Evolutionary conservation across 2,329 filamentous ascomycete genomes (phyloP).

Genomic region (Alternaria atra): DNA sequence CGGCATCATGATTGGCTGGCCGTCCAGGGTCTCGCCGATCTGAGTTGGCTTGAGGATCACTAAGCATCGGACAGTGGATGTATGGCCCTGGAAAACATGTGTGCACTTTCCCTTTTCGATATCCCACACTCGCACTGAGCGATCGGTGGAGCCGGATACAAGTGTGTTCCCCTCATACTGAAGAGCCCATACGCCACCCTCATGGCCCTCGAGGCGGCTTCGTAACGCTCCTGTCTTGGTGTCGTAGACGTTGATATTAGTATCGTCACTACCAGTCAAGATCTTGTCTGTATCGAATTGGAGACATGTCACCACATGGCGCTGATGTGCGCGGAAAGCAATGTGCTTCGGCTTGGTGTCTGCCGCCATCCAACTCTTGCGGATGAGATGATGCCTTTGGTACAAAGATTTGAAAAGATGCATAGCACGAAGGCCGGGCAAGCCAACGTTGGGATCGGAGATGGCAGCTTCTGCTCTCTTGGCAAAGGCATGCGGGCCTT

Average conservation of each 20-base stretch:
- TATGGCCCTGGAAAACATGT: slow-evolving; percentile 96
- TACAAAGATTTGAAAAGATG: slow-evolving; percentile 98
- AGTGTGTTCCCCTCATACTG: slow-evolving; percentile 96
- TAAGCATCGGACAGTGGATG: slow-evolving; percentile 93
- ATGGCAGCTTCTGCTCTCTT: slow-evolving; percentile 84
- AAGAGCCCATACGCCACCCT: slow-evolving; percentile 96
- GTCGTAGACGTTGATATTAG: slow-evolving; percentile 96
- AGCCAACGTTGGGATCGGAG: slow-evolving; percentile 80
- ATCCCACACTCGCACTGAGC: slow-evolving; percentile 99
- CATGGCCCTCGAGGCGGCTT: slow-evolving; percentile 87
- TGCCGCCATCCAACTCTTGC: slow-evolving; percentile 86
- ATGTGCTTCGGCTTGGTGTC: slow-evolving; percentile 88
- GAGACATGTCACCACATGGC: slow-evolving; percentile 95
- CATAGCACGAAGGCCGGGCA: slow-evolving; percentile 80
- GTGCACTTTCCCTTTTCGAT: slow-evolving; percentile 92
- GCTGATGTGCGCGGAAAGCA: slow-evolving; percentile 93
- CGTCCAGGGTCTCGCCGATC: slow-evolving; percentile 75
- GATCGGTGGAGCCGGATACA: slow-evolving; percentile 94
- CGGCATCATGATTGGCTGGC: slow-evolving; percentile 84
- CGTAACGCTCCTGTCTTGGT: slow-evolving; percentile 90
- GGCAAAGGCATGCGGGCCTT: slow-evolving; percentile 87
- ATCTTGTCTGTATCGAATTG: slow-evolving; percentile 99
- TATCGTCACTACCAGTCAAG: slow-evolving; percentile 95
- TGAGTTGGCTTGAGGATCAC: slow-evolving; percentile 91
- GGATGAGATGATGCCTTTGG: slow-evolving; percentile 88